phyloP scores from a whole-genome alignment of 106 monocot species.

The Acorus calamus region DNA sequence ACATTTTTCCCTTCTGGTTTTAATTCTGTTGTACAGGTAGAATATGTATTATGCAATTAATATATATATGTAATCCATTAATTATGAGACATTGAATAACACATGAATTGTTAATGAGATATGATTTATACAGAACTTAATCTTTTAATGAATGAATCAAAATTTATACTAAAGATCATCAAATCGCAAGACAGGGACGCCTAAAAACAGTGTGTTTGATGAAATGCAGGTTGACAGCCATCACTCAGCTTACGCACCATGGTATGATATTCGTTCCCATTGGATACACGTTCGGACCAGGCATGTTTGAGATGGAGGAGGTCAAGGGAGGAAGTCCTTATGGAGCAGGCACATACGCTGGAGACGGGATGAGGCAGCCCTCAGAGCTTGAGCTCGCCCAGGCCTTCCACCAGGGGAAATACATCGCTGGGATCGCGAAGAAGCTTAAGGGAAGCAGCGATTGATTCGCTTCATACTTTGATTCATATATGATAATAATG shows the following conservation, averaged over 20 bases:
- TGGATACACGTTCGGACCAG: slow-evolving; percentile 66
- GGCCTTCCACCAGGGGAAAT: slow-evolving; percentile 67
- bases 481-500: background rate
- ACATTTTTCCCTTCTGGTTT: too few relatives aligned
- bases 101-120: too few relatives aligned
- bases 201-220: background rate
- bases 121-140: too few relatives aligned
- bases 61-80: too few relatives aligned
- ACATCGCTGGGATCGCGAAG: slow-evolving; percentile 55
- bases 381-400: slow-evolving; percentile 47
- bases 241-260: slow-evolving; percentile 60
- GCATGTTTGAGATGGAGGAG: slow-evolving; percentile 62
- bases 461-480: background rate
- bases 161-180: too few relatives aligned
- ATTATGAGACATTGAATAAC: too few relatives aligned
- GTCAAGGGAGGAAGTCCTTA: slow-evolving; percentile 68
- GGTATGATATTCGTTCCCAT: slow-evolving; percentile 70
- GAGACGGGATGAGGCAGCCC: slow-evolving; percentile 52
- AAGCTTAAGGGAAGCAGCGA: slow-evolving; percentile 46
- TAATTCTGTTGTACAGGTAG: too few relatives aligned
- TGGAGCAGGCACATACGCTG: slow-evolving; percentile 64
- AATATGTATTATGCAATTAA: too few relatives aligned
- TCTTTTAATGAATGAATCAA: too few relatives aligned
- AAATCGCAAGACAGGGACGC: too few relatives aligned
- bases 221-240: slow-evolving; percentile 45